phyloP scores from a whole-genome alignment of 257 asterid species.

The Scutellaria galericulata region DNA sequence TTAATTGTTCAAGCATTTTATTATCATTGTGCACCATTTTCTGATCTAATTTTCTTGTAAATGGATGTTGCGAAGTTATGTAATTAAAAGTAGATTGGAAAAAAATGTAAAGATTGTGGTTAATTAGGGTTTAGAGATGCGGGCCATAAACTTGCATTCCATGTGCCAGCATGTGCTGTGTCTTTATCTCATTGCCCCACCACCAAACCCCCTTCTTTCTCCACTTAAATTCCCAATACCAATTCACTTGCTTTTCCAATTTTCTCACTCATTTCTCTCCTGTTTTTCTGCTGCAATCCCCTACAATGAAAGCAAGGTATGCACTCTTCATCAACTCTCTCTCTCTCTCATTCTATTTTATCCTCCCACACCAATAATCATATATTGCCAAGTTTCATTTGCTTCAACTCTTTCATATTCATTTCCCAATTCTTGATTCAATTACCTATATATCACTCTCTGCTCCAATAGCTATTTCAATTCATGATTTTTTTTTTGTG shows the following conservation, averaged over 20 bases:
- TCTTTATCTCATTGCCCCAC: constrained; percentile 66
- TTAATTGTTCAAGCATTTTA: too few relatives aligned
- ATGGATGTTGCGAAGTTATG: constrained; percentile 12
- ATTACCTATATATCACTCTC: too few relatives aligned
- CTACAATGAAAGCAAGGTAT: constrained; percentile 42
- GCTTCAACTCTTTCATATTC: neutral
- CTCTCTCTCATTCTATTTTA: neutral
- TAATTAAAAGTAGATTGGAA: too few relatives aligned
- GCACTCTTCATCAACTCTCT: too few relatives aligned
- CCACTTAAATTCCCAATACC: constrained; percentile 52
- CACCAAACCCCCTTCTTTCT: constrained; percentile 40
- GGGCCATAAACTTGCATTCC: constrained; percentile 75
- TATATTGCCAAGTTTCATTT: too few relatives aligned
- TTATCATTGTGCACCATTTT: too few relatives aligned
- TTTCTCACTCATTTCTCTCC: constrained; percentile 22
- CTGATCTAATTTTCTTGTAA: too few relatives aligned
- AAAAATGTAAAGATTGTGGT: constrained; percentile 39
- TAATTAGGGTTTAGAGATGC: constrained; percentile 55
- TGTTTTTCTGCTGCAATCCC: constrained; percentile 24
- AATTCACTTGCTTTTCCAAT: constrained; percentile 21
- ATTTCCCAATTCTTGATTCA: too few relatives aligned
- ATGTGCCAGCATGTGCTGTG: constrained; percentile 92
- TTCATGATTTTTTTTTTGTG: too few relatives aligned
- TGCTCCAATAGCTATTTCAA: too few relatives aligned
- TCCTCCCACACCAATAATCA: neutral